Evolutionary conservation across 768 basidiomycete species (phyloP), one percentile per base, ranked within the genome.

Genomic region (Lentinula lateritia): DNA sequence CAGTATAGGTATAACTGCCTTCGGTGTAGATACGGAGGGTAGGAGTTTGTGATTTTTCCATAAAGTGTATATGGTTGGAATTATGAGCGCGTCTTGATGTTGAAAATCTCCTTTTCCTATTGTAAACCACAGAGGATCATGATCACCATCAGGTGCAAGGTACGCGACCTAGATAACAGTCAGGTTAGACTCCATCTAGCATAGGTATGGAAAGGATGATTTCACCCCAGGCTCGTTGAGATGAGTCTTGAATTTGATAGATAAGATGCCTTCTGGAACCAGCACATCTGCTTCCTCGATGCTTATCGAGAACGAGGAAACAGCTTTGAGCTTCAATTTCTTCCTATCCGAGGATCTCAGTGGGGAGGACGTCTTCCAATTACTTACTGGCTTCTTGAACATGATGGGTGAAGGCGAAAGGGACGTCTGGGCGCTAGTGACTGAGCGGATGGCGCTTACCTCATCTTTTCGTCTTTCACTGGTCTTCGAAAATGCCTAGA

Each of bases 11-110:
- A 93, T 83, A 34, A 92, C 92, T 10, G 83, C 73, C 1, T 82
- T 70, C 2, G 90, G 89, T 0, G 92, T 92, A 2, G 85, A 83
- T n/a, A 94, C 65, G 62, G 80, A 80, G 0, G 90, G 89, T 8
- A 94, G 76, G 1, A 95, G 73, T 42, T 83, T 78, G 9, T 82
- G 81, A 45, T 82, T 82, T 69, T 89, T 92, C 89, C 90, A 91
- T 23, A 94, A 72, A 0, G 92, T 90, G 68, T 92, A 92, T 16
- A 92, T 82, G 42, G 89, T 88, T n/a, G 92, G 92, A 48, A 92
- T 82, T 38, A 92, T 75, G 45, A 85, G 84, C 46, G 46, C 38
- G 38, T 32, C 18, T 56, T 39, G 16, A 10, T 23, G 46, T 48
- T 48, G 46, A 9, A 20, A 9, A 12, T 87, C 84, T 3, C 78